Base-by-base conservation (phyloP, 257 asterid species). In the Jaltomata sinuosa region DNA sequence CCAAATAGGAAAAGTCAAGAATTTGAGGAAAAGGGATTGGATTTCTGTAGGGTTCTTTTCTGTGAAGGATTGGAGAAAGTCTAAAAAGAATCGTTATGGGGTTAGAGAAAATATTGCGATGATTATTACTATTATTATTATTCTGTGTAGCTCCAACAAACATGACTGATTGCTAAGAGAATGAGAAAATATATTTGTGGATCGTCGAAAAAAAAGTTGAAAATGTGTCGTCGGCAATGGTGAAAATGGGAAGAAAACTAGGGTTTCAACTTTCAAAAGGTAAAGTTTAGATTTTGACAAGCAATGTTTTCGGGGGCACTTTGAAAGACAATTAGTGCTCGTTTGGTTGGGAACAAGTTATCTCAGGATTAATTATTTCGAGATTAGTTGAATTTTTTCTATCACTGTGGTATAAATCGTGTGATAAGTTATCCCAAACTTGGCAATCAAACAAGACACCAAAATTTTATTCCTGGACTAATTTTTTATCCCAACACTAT, bases 1-100 rank as follows among this genome's bases (percentile, higher is more conserved):
- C 14, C 3, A 76, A 4, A 0, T 76, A 40, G 40, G 14, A 14
- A 11, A 27, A 38, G 49, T 19, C 22, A 67, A 78, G 0, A 71
- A 0, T 25, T 47, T 27, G 77, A 55, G 14, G 59, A 50, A 72
- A 34, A 74, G 21, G 59, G 79, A 22, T 27, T 6, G 54, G 32
- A 50, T 32, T 61, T 79, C 84, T 55, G 8, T 83, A 7, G 38
- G 81, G 86, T 67, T 78, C 84, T 86, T 86, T 86, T 42, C 78
- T 67, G 21, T 83, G 84, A 86, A 77, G n/a, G 52, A 78, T 53
- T 14, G 86, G 84, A 16, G 84, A 22, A 86, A 38, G 32, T 8
- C 59, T 32, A 27, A 34, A 86, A 45, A 85, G 53, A 47, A 67
- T 25, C 7, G 42, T 34, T 5, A 59, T 65, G n/a, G 25, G 3